Evolutionary conservation across 2,329 filamentous ascomycete species (phyloP), one percentile per base, ranked within the genome.

Genomic region (Pestalotiopsis sp.): DNA sequence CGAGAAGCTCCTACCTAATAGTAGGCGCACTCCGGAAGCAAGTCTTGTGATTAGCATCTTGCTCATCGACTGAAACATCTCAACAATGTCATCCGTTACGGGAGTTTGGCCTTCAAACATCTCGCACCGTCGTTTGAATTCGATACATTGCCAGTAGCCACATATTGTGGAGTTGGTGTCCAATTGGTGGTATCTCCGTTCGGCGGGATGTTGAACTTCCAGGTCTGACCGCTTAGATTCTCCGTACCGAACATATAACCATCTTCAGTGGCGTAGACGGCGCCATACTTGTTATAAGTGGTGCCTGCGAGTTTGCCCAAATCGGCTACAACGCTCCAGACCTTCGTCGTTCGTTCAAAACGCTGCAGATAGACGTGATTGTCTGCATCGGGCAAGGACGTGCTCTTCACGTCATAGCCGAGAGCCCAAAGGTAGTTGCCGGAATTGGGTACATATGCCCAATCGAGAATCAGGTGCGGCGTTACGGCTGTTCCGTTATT

Each of bases 391-490:
- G 25, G n/a, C n/a, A 23, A 20, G 4, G n/a, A 9, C 14, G n/a
- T 7, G n/a, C 9, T 52, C 14, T 11, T 36, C 3, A 31, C 14
- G n/a, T 66, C 41, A 36, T 45, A 59, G 13, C 52, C 64, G n/a
- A 66, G n/a, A 66, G 52, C 7, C 25, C 23, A 66, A 7, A 66
- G 36, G 27, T 66, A 66, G 31, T 66, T 60, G 25, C 52, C 38
- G 13, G 11, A n/a, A 5, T 17, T 17, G 7, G 64, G 57, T 6
- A 66, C 57, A 17, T 60, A 66, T 11, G 57, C 64, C 64, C 64
- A 61, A 31, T 66, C 64, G 13, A 60, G 12, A 14, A 66, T 25
- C n/a, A 6, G 4, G 27, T 59, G 41, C 4, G 52, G n/a, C 7
- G 57, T 14, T 7, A 9, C 39, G 9, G n/a, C 55, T 23, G 13